Evolutionary conservation across 2,329 filamentous ascomycete species (phyloP).

Genomic region (Xylariales sp.): DNA sequence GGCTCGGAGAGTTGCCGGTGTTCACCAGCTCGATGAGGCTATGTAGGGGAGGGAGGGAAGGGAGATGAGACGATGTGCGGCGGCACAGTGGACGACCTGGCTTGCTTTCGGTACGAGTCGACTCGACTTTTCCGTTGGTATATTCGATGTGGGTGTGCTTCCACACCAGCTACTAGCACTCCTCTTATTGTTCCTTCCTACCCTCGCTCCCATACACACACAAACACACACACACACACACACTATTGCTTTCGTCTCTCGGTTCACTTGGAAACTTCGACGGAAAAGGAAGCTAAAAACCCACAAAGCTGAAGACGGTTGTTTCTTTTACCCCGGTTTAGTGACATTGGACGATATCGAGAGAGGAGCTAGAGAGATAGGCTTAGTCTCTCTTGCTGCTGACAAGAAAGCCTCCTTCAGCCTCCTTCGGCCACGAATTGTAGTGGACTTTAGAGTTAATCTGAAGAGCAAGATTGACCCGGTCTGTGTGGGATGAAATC

Average conservation of each 20-base stretch:
- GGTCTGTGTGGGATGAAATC: background rate
- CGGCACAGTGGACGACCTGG: slow-evolving; percentile 9
- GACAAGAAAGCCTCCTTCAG: background rate
- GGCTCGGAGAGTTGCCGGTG: background rate
- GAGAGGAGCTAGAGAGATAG: background rate
- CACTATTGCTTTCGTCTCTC: slow-evolving; percentile 1
- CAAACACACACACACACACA: slow-evolving; percentile 5
- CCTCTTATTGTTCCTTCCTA: too few relatives aligned
- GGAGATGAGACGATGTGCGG: slow-evolving; percentile 4
- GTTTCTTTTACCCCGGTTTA: slow-evolving; percentile 2
- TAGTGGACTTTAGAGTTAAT: background rate
- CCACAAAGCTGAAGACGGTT: background rate
- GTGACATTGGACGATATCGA: slow-evolving; percentile 1
- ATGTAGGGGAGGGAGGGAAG: slow-evolving; percentile 2
- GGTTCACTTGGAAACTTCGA: background rate
- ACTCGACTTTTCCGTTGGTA: slow-evolving; percentile 3
- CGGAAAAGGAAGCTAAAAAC: too few relatives aligned
- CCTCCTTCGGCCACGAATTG: too few relatives aligned
- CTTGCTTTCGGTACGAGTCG: slow-evolving; percentile 2
- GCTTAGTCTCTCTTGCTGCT: background rate
- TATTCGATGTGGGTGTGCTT: too few relatives aligned
- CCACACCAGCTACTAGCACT: too few relatives aligned
- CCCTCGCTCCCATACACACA: slow-evolving; percentile 3
- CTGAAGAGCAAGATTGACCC: background rate
- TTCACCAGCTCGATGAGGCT: slow-evolving; percentile 8